Conservation (phyloP, 768 basidiomycete species). For the Russula vinacea region DNA sequence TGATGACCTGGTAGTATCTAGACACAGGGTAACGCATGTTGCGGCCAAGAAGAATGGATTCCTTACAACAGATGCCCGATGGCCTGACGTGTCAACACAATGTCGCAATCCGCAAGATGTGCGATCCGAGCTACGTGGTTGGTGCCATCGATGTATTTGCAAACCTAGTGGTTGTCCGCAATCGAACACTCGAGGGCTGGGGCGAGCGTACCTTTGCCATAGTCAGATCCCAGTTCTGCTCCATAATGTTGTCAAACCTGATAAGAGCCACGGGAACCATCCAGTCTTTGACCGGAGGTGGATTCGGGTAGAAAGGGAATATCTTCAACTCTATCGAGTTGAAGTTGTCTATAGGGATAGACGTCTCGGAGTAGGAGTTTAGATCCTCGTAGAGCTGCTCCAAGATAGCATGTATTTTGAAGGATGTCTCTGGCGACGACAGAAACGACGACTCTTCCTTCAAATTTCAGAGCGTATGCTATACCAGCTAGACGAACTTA, state of each 20-base stretch:
- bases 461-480: neutral
- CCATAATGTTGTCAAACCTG: conserved; percentile 72
- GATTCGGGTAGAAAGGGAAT: conserved; percentile 95
- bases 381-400: conserved; percentile 97
- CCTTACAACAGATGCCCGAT: conserved; percentile 88
- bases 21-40: neutral
- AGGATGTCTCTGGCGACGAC: conserved; percentile 65
- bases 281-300: conserved; percentile 88
- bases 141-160: conserved; percentile 80
- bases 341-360: conserved; percentile 85
- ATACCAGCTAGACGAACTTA: neutral
- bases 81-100: conserved; percentile 76
- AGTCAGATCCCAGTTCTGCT: conserved; percentile 95
- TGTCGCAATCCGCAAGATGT: conserved; percentile 84
- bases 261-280: conserved; percentile 91
- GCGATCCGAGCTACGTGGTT: conserved; percentile 92
- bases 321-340: conserved; percentile 95
- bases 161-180: conserved; percentile 49
- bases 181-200: conserved; percentile 10
- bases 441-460: conserved; percentile 89
- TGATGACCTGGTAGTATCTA: conserved; percentile 94
- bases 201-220: conserved; percentile 66
- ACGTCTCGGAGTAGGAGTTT: conserved; percentile 96
- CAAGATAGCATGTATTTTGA: conserved; percentile 74
- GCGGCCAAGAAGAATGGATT: neutral